Evolutionary conservation across 257 asterid genomes (phyloP), one percentile per base, ranked within the genome.

Genomic region (Craterostigma plantagineum): DNA sequence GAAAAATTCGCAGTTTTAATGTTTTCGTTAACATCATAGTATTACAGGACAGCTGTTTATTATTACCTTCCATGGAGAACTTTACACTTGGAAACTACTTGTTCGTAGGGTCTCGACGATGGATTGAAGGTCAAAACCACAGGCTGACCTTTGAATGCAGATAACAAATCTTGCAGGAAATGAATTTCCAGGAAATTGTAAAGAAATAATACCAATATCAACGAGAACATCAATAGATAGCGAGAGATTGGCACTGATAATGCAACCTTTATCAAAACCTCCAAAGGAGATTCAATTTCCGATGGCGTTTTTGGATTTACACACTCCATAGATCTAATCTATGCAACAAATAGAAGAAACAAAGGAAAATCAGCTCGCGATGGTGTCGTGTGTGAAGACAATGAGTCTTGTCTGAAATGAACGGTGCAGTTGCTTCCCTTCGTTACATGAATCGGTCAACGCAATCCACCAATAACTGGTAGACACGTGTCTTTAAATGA

Each of bases 121-220:
- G 83, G 66, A 60, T 63, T 50, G 60, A 61, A 71, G 7, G 75
- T 57, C 53, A 86, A 57, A 16, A 53, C 51, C 57, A 81, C 91
- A 9, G 63, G 60, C 38, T 77, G 83, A 9, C 96, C 94, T 52
- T 74, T 65, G 56, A 86, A 75, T 49, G 72, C 94, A 36, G 81
- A 61, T 57, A 77, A 41, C 1, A 81, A 45, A 59, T 86, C 96
- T 50, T 44, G 53, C 43, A 77, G 62, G 45, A 73, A 40, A 48
- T 81, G 92, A 56, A 81, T 61, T 57, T 86, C 96, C 18, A 77
- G 61, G 48, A 81, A 75, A 36, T 67, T 48, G 52, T 77, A 81
- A 1, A 77, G 49, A 55, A 56, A 69, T 1, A 73, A 56, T 5
- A 65, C 12, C 10, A 67, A 37, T 18, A 70, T 36, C 35, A 55